These are phyloP conservation scores for Sarocladium strictum DNA, from an alignment of 2,329 filamentous ascomycete genomes.

Conservation along the genomic window DNA sequence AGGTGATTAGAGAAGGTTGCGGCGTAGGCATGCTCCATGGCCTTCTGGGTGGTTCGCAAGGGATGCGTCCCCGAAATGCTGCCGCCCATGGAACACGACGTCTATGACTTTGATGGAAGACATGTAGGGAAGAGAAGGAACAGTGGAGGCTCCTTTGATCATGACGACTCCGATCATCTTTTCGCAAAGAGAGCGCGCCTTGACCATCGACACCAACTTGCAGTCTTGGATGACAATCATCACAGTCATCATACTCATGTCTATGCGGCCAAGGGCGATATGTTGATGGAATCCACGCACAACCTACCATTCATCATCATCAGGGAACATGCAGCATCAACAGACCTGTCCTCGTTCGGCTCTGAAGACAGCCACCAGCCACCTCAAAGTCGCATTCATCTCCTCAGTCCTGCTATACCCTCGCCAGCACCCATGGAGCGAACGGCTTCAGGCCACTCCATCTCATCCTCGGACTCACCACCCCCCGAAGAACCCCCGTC, in stretches of 20 bases:
- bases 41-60: slow-evolving; percentile 27
- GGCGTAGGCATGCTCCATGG: slow-evolving; percentile 16
- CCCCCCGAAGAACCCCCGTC: slow-evolving; percentile 25
- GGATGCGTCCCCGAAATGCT: slow-evolving; percentile 8
- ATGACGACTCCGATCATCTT: slow-evolving; percentile 4
- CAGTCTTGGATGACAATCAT: background rate
- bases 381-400: slow-evolving; percentile 6
- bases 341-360: background rate
- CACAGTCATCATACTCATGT: slow-evolving; percentile 13
- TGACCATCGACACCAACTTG: background rate
- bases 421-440: slow-evolving; percentile 33
- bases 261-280: slow-evolving; percentile 18
- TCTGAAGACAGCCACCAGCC: background rate
- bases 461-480: slow-evolving; percentile 32
- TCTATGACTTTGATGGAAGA: background rate
- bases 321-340: slow-evolving; percentile 19
- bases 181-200: slow-evolving; percentile 3
- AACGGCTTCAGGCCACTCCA: slow-evolving; percentile 43
- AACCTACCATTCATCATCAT: slow-evolving; percentile 33
- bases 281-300: background rate
- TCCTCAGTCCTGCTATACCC: slow-evolving; percentile 16
- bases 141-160: background rate
- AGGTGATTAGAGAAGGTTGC: background rate
- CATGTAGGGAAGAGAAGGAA: background rate
- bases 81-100: background rate